Evolutionary conservation across 2,329 filamentous ascomycete species (phyloP), one percentile per base, ranked within the genome.

Genomic region (Sporothrix protearum): DNA sequence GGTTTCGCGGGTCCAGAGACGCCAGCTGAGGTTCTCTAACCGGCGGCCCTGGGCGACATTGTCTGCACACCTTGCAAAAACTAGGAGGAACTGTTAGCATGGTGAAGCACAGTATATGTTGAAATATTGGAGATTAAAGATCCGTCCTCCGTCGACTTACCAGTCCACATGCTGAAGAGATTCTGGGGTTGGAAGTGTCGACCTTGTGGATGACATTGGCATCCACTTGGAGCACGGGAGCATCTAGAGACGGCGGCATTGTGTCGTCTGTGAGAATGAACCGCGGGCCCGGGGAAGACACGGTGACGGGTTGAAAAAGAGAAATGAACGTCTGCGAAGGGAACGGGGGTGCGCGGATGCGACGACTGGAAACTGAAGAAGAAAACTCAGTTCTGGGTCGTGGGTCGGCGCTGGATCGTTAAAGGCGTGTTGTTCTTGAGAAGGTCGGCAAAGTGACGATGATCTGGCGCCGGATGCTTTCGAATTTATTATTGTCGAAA

Each of bases 161-260:
- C 93, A 80, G 93, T 95, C 94, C 94, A 97, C 88, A 98, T 96
- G 84, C 92, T 94, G 83, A 96, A 96, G 68, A 98, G 88, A 79
- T 94, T 96, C 82, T 97, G 93, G 93, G 91, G 80, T 97, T 97
- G 76, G 91, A 88, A 0, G 95, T 97, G 82, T 98, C 94, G 78
- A 98, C 93, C 80, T 96, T 93, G 85, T 96, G 92, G 80, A 99
- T 94, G 76, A 95, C 91, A 79, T 91, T 92, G 75, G 93, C 90
- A 84, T 97, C 94, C 80, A 98, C 92, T 74, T 93, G 94, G 79
- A 98, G 86, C 80, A 98, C 92, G 78, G 95, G 92, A 73, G 91
- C 91, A 81, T 92, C 89, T 81, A 97, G 86, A 82, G 88, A 87
- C 79, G 92, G 89, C 83, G 93, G 93, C 95, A 98, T 98, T 73